Base-by-base conservation (phyloP, 768 basidiomycete species). In the Solioccasus polychromus region DNA sequence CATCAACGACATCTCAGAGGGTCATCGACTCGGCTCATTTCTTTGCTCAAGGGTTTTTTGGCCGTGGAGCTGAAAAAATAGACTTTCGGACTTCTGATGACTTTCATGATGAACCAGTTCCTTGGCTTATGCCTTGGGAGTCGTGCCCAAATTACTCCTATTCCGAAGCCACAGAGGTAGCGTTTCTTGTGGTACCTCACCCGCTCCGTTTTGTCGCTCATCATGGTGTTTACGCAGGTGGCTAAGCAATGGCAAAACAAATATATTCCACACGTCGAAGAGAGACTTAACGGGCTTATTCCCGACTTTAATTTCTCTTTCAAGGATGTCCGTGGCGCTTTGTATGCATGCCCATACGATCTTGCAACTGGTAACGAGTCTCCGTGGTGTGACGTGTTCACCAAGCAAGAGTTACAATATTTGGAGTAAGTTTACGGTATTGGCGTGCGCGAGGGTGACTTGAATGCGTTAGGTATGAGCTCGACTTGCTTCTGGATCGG, bases 341-440 rank as follows among this genome's bases (percentile, higher is more conserved):
- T 75, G 18, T 74, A 70, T 51, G 71, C 68, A 14, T 71, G 69
- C 37, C 70, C 71, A 30, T 74, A 68, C 42, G 71, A 72, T 51
- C 58, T 70, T 30, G 72, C 71, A 7, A 62, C 66, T 17, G 55
- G 55, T 37, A 60, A 60, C 23, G 50, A 44, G 26, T 71, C 73
- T 26, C 69, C 72, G 7, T 73, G 71, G 73, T 75, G 69, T 47
- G 52, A 50, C 29, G 64, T 61, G 35, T 74, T 75, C 60, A 56
- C 55, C 12, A 47, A 35, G 12, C 45, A 36, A 19, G 73, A 74
- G 51, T 56, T 73, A 30, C 53, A 53, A 40, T 42, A 58, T 34
- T 62, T 72, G 39, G 70, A 71, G 68, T 71, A 53, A 35, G 70
- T 53, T 29, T 42, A 4, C 20, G 5, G 19, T 12, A 5, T 35